These are phyloP conservation scores for Penicillium daleae DNA, from an alignment of 495 filamentous ascomycete genomes.

Conservation along the genomic window DNA sequence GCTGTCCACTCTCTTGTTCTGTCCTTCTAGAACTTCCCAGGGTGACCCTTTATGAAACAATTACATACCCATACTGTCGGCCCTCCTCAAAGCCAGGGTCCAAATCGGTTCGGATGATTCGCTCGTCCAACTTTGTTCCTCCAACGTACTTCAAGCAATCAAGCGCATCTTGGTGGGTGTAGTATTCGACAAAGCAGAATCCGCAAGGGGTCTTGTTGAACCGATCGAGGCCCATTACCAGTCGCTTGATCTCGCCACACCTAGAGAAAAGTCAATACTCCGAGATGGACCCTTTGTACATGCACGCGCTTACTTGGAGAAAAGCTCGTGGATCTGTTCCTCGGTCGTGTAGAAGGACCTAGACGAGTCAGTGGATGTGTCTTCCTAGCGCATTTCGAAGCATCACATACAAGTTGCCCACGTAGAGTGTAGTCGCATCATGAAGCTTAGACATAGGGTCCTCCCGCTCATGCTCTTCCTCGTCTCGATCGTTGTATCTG, in stretches of 20 bases:
- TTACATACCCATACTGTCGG: conserved; percentile 81
- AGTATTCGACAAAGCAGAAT: conserved; percentile 99
- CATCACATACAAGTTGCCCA: conserved; percentile 84
- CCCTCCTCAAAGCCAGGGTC: conserved; percentile 97
- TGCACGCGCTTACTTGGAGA: conserved; percentile 66
- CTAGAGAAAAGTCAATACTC: conserved; percentile 34
- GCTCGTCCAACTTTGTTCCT: conserved; percentile 97
- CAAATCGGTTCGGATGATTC: conserved; percentile 94
- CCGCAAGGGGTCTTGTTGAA: conserved; percentile 98
- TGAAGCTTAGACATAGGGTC: conserved; percentile 71
- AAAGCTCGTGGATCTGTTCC: conserved; percentile 97
- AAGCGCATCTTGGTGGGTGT: conserved; percentile 92
- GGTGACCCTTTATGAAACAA: background rate
- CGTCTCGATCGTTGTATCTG: conserved; percentile 60
- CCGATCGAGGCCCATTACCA: conserved; percentile 98
- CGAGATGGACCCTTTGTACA: background rate
- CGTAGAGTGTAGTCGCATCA: conserved; percentile 92
- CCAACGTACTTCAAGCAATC: conserved; percentile 99
- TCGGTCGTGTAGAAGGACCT: conserved; percentile 99
- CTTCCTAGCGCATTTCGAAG: background rate
- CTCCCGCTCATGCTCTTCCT: conserved; percentile 55
- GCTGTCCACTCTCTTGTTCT: background rate
- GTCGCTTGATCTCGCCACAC: conserved; percentile 94
- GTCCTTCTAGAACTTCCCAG: background rate
- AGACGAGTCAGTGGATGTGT: conserved; percentile 34